These are phyloP conservation scores for Trametes cinnabarina DNA, from an alignment of 768 basidiomycete species.

Conservation along the genomic window DNA sequence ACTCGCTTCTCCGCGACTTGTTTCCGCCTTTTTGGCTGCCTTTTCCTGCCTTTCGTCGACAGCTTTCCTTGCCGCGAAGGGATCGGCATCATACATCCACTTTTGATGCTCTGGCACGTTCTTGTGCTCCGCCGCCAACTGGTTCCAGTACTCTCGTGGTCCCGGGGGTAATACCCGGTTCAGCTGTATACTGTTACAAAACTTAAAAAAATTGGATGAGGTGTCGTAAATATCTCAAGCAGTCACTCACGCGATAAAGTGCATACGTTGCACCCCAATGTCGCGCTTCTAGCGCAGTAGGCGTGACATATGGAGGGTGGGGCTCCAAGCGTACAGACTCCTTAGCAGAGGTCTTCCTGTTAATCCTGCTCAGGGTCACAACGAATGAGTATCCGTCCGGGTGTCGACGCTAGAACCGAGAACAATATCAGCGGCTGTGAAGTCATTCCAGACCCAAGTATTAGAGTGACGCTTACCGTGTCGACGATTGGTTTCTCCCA, in stretches of 20 bases:
- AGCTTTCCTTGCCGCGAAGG: conserved; percentile 69
- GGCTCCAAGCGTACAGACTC: conserved; percentile 74
- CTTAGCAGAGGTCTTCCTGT: conserved; percentile 67
- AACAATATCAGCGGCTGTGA: not conserved
- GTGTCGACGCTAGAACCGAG: conserved; percentile 41
- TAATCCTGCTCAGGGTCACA: conserved; percentile 62
- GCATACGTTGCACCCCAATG: conserved; percentile 92
- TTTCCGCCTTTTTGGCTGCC: conserved; percentile 43
- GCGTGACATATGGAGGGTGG: conserved; percentile 63
- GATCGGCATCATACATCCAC: conserved; percentile 90
- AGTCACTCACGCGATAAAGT: conserved; percentile 77
- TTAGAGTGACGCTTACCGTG: no score
- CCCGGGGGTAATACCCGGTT: conserved; percentile 77
- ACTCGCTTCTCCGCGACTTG: conserved; percentile 17
- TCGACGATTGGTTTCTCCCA: conserved; percentile 87
- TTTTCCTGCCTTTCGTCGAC: conserved; percentile 67
- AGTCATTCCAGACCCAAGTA: no score
- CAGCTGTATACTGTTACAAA: conserved; percentile 72
- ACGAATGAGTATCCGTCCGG: conserved; percentile 58
- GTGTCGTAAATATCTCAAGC: not conserved
- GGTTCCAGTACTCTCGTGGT: conserved; percentile 86
- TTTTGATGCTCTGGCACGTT: conserved; percentile 61
- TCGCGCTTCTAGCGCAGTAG: conserved; percentile 76
- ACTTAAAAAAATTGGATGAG: conserved; percentile 39
- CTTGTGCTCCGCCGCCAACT: conserved; percentile 70